These are phyloP conservation scores for Ophiostoma perfectum DNA, from an alignment of 2,329 filamentous ascomycete genomes.

Conservation along the genomic window DNA sequence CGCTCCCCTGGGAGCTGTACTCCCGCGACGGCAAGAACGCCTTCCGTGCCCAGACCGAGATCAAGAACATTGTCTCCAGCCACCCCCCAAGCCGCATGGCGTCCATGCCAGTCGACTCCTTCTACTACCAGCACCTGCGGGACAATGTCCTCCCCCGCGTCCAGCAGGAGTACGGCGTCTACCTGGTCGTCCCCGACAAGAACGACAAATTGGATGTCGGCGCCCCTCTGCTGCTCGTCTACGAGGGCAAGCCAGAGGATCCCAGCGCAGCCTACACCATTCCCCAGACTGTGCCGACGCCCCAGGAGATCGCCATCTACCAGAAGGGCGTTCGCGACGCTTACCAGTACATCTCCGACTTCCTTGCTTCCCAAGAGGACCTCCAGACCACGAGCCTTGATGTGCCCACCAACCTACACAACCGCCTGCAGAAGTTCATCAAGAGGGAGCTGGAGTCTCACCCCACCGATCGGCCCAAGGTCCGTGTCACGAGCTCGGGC, in stretches of 20 bases:
- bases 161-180: slow-evolving; percentile 64
- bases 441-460: slow-evolving; percentile 58
- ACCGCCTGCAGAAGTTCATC: slow-evolving; percentile 58
- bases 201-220: slow-evolving; percentile 52
- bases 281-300: slow-evolving; percentile 45
- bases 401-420: slow-evolving; percentile 57
- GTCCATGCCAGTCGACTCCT: slow-evolving; percentile 64
- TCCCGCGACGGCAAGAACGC: slow-evolving; percentile 79
- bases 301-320: slow-evolving; percentile 49
- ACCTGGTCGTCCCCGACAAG: slow-evolving; percentile 64
- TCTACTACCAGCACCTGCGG: slow-evolving; percentile 70
- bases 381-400: slow-evolving; percentile 49
- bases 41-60: slow-evolving; percentile 67
- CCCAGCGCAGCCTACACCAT: slow-evolving; percentile 46
- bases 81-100: slow-evolving; percentile 69
- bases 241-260: slow-evolving; percentile 54
- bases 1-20: slow-evolving; percentile 81
- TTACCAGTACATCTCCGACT: slow-evolving; percentile 49
- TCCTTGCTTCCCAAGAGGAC: slow-evolving; percentile 55
- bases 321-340: slow-evolving; percentile 52
- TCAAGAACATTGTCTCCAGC: slow-evolving; percentile 65
- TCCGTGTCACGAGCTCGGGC: slow-evolving; percentile 54
- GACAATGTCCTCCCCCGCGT: slow-evolving; percentile 59
- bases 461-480: slow-evolving; percentile 52
- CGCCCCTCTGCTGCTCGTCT: slow-evolving; percentile 65